These are phyloP conservation scores for Kwoniella europaea DNA, from an alignment of 768 basidiomycete species.

Conservation along the genomic window DNA sequence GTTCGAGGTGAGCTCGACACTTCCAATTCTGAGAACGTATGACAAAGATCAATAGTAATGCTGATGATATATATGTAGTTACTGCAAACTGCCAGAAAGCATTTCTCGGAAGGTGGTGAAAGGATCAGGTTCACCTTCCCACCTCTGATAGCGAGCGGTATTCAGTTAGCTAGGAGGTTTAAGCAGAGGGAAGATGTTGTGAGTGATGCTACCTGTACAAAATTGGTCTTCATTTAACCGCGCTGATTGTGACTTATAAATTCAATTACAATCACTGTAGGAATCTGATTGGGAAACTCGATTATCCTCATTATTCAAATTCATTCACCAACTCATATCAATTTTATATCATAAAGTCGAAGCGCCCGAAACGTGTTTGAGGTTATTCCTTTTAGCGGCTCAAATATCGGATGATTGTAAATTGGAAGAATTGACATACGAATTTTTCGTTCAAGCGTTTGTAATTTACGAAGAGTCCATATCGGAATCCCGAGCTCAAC, in stretches of 20 bases:
- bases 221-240: too few relatives aligned
- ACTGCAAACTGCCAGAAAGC: slow-evolving; percentile 83
- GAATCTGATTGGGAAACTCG: slow-evolving; percentile 85
- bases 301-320: slow-evolving; percentile 87
- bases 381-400: slow-evolving; percentile 92
- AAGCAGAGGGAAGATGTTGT: slow-evolving; percentile 72
- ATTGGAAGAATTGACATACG: slow-evolving; percentile 94
- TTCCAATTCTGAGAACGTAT: not conserved
- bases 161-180: slow-evolving; percentile 90
- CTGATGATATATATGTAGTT: slow-evolving; percentile 63
- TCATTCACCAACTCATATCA: slow-evolving; percentile 88
- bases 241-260: too few relatives aligned
- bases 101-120: slow-evolving; percentile 84
- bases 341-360: slow-evolving; percentile 93
- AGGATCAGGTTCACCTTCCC: slow-evolving; percentile 97
- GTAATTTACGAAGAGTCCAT: slow-evolving; percentile 98
- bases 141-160: slow-evolving; percentile 87
- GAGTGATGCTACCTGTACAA: slow-evolving; percentile 6
- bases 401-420: slow-evolving; percentile 93
- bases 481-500: slow-evolving; percentile 90
- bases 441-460: slow-evolving; percentile 97
- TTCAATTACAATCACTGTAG: slow-evolving; percentile 57
- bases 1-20: slow-evolving; percentile 72
- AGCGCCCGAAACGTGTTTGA: slow-evolving; percentile 81
- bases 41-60: not conserved